These are phyloP conservation scores for Proliferodiscus dingleyae DNA, from an alignment of 2,329 filamentous ascomycete genomes.

Conservation along the genomic window DNA sequence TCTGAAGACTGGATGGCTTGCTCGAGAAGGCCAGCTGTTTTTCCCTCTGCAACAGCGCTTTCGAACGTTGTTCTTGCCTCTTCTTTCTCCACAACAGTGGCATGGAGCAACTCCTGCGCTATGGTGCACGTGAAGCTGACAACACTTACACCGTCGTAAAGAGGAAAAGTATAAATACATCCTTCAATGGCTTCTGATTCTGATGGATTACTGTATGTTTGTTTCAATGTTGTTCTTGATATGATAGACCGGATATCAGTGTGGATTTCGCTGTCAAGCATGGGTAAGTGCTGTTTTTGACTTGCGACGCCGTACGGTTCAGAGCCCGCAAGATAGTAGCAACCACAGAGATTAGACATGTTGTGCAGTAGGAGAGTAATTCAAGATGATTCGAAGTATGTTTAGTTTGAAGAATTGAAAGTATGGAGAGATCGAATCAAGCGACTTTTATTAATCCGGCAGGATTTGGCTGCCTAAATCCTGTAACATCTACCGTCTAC, in stretches of 20 bases:
- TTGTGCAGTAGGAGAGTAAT: neutral
- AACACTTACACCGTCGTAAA: constrained; percentile 68
- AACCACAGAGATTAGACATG: constrained; percentile 16
- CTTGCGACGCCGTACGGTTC: constrained; percentile 14
- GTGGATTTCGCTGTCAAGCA: constrained; percentile 52
- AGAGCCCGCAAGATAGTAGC: constrained; percentile 11
- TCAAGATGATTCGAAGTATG: too few relatives aligned
- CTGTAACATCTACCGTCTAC: too few relatives aligned
- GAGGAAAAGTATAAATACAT: constrained; percentile 62
- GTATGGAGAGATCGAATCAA: neutral
- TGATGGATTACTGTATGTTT: constrained; percentile 59
- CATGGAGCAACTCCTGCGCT: constrained; percentile 53
- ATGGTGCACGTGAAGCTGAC: constrained; percentile 63
- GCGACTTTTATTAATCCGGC: too few relatives aligned
- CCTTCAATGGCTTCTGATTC: constrained; percentile 42
- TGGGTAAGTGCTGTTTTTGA: constrained; percentile 46
- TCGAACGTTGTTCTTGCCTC: constrained; percentile 57
- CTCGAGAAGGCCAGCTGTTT: constrained; percentile 62
- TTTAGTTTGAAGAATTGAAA: neutral
- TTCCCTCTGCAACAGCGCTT: constrained; percentile 50
- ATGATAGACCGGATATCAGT: constrained; percentile 54
- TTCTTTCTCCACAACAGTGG: constrained; percentile 62
- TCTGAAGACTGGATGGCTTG: constrained; percentile 56
- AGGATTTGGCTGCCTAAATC: too few relatives aligned
- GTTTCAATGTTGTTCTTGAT: constrained; percentile 42